Evolutionary conservation across 2,329 filamentous ascomycete genomes (phyloP), one percentile per base, ranked within the genome.

Genomic region (Cladorrhinum sp.): DNA sequence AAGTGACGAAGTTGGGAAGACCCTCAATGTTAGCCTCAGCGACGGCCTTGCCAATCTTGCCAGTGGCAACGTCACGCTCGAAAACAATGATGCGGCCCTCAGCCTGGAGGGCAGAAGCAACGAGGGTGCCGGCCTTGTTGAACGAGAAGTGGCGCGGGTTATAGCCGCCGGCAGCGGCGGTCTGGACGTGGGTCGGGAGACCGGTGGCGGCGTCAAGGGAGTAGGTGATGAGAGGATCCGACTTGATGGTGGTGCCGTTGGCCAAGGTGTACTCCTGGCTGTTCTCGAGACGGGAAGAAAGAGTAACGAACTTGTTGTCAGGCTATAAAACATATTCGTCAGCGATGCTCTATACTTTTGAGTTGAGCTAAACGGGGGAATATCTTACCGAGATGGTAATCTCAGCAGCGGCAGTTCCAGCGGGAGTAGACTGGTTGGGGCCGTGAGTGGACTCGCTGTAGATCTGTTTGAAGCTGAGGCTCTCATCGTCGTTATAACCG

Each of bases 111-210:
- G 81, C 88, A 25, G 91, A 83, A 1, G 86, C 89, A 2, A 91
- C 75, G 61, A 88, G 74, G 58, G 80, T 79, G 1, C 89, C 89
- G 10, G 80, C 81, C 63, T 79, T 79, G 72, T 88, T 92, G 59
- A 91, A 74, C 55, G 80, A 82, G 71, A 91, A 89, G 45, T 89
- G 87, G 22, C 90, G 81, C 0, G 90, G 90, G 58, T 80, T 82
- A 7, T 75, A 72, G 2, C 90, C 90, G 53, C 87, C 87, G 0
- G 85, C 81, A 0, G 88, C 79, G n/a, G 81, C 80, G 25, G 85
- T 77, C 66, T 88, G 81, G 2, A 84, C 71, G 59, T 84, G 79
- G 0, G 69, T 73, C 24, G 91, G 77, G 1, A 73, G 76, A 6
- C 87, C 88, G n/a, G 80, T 81, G 13, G 70, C 64, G 1, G 69